A percentile compares a stretch with the other conserved stretches of the same genome.
Conservation (phyloP, 2,329 filamentous ascomycete genomes). For the Xylariaceae sp. region DNA sequence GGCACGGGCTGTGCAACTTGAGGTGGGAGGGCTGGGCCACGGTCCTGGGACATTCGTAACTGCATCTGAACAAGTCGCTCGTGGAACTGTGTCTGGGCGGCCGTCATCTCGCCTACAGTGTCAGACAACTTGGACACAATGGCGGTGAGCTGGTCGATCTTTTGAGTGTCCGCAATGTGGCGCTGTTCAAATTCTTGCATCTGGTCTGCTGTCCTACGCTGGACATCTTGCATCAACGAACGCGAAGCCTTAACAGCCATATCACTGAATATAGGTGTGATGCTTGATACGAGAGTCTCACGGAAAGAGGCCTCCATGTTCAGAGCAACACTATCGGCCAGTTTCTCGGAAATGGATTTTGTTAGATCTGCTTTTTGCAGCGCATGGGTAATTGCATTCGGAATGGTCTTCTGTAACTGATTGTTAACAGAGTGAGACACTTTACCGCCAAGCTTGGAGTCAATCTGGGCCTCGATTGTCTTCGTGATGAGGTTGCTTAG, state of each 20-base stretch:
- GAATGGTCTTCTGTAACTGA: slow-evolving; percentile 68
- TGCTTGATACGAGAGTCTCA: slow-evolving; percentile 54
- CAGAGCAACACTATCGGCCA: slow-evolving; percentile 61
- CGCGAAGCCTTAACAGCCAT: slow-evolving; percentile 64
- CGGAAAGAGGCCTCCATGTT: slow-evolving; percentile 68
- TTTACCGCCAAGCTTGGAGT: slow-evolving; percentile 61
- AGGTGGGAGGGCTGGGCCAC: slow-evolving; percentile 25
- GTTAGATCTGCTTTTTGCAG: slow-evolving; percentile 71
- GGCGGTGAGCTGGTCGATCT: slow-evolving; percentile 68
- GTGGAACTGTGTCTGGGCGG: slow-evolving; percentile 65
- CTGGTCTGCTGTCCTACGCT: slow-evolving; percentile 54
- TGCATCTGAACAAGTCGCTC: slow-evolving; percentile 57
- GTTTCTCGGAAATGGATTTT: slow-evolving; percentile 66
- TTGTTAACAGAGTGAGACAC: slow-evolving; percentile 64
- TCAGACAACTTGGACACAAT: slow-evolving; percentile 64
- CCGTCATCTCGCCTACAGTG: slow-evolving; percentile 66
- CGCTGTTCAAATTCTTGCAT: slow-evolving; percentile 48
- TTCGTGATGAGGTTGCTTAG: slow-evolving; percentile 64
- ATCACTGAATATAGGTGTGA: slow-evolving; percentile 63
- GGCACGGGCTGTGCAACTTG: slow-evolving; percentile 20
- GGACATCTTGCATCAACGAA: slow-evolving; percentile 63
- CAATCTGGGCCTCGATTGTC: slow-evolving; percentile 67
- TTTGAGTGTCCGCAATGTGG: slow-evolving; percentile 53
- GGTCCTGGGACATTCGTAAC: slow-evolving; percentile 44
- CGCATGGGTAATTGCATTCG: slow-evolving; percentile 60